Percentiles rank a stretch among this genome's conserved stretches.
Conservation (phyloP, 2,329 filamentous ascomycete genomes). For the Cladophialophora chaetospira region DNA sequence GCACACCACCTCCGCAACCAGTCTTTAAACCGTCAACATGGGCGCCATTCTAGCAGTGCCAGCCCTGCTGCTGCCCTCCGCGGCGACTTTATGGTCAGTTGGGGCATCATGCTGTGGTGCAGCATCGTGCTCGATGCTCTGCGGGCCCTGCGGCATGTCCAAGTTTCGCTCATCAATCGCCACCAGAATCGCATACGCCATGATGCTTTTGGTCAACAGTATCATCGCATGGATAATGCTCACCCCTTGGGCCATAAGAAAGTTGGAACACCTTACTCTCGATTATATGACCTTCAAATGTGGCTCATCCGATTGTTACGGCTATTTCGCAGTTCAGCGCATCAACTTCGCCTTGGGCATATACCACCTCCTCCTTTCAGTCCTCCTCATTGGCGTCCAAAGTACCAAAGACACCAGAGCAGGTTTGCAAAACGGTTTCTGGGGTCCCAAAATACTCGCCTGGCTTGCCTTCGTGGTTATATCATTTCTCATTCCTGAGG, state of each 20-base stretch:
- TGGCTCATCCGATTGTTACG: slow-evolving; percentile 78
- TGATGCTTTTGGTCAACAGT: slow-evolving; percentile 93
- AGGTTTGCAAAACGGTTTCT: slow-evolving; percentile 94
- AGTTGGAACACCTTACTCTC: slow-evolving; percentile 85
- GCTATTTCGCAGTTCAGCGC: slow-evolving; percentile 93
- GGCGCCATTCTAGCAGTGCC: slow-evolving; percentile 89
- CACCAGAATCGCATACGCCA: slow-evolving; percentile 92
- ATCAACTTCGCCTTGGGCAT: slow-evolving; percentile 97
- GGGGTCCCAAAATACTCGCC: slow-evolving; percentile 90
- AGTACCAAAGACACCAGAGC: slow-evolving; percentile 86
- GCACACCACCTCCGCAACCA: neutral
- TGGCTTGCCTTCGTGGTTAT: slow-evolving; percentile 86
- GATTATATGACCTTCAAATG: slow-evolving; percentile 97
- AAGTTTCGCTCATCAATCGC: slow-evolving; percentile 98
- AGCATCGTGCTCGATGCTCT: slow-evolving; percentile 93
- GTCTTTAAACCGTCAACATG: slow-evolving; percentile 57
- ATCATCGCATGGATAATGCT: slow-evolving; percentile 99
- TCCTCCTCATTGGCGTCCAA: slow-evolving; percentile 81
- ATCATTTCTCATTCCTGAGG: slow-evolving; percentile 93
- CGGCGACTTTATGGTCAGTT: slow-evolving; percentile 78
- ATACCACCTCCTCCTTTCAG: slow-evolving; percentile 85
- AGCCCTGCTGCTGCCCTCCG: slow-evolving; percentile 81
- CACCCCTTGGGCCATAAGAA: slow-evolving; percentile 96
- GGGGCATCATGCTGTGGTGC: slow-evolving; percentile 93
- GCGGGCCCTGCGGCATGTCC: slow-evolving; percentile 93